Conservation (phyloP, 176 grass and related monocot species). For the Carex parvula region DNA sequence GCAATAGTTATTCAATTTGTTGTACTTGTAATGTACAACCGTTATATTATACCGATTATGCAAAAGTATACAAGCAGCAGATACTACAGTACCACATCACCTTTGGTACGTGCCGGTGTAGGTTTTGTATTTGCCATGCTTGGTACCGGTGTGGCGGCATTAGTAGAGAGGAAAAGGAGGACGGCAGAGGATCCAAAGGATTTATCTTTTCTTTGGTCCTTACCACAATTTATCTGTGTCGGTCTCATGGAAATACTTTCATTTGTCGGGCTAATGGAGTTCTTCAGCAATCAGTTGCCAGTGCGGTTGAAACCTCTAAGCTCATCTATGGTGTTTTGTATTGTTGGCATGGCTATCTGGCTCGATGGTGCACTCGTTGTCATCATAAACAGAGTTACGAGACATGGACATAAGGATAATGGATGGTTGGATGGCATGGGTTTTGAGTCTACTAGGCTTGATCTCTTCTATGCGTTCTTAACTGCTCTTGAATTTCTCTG, state of each 20-base stretch:
- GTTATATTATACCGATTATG: slow-evolving; percentile 20
- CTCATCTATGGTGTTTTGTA: slow-evolving; percentile 49
- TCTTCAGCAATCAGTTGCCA: slow-evolving; percentile 56
- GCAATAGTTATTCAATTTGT: slow-evolving; percentile 56
- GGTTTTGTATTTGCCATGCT: slow-evolving; percentile 37
- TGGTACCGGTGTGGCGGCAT: slow-evolving; percentile 34
- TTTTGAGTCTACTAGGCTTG: slow-evolving; percentile 51
- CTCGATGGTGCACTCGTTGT: slow-evolving; percentile 38
- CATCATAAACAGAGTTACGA: slow-evolving; percentile 33
- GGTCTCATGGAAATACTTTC: slow-evolving; percentile 54
- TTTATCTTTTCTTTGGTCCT: slow-evolving; percentile 54
- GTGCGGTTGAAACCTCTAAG: slow-evolving; percentile 59
- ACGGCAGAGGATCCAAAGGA: slow-evolving; percentile 18
- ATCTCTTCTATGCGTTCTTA: slow-evolving; percentile 60
- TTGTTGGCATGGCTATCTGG: slow-evolving; percentile 36
- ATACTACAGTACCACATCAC: slow-evolving; percentile 34
- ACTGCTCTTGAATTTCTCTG: slow-evolving; percentile 30
- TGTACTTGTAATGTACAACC: slow-evolving; percentile 38
- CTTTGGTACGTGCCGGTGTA: slow-evolving; percentile 32
- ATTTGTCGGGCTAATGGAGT: slow-evolving; percentile 53
- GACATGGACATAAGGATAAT: slow-evolving; percentile 14
- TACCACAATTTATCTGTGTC: slow-evolving; percentile 46
- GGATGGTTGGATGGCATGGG: slow-evolving; percentile 63
- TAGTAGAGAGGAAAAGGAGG: slow-evolving; percentile 51
- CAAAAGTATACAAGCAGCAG: slow-evolving; percentile 31